phyloP scores from a whole-genome alignment of 495 filamentous ascomycete genomes.

The Antarctomyces pellizariae region DNA sequence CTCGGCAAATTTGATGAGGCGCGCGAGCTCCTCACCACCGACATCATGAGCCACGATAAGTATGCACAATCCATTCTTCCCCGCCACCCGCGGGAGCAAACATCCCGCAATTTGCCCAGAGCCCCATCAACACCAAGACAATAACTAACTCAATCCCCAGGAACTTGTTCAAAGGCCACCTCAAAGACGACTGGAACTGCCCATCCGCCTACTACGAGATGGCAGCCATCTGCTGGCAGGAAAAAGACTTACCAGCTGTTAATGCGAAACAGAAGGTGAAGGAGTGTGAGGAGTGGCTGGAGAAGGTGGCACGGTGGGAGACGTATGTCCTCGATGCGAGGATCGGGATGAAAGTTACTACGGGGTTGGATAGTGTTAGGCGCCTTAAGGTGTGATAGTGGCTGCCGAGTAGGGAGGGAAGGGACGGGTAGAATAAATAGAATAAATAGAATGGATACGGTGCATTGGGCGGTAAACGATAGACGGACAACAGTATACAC shows the following conservation, averaged over 20 bases:
- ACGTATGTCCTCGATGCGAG: slow-evolving; percentile 68
- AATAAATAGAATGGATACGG: no score
- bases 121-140: background rate
- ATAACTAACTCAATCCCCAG: background rate
- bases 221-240: slow-evolving; percentile 60
- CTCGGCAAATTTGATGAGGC: slow-evolving; percentile 37
- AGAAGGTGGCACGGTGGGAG: slow-evolving; percentile 68
- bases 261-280: slow-evolving; percentile 19
- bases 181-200: slow-evolving; percentile 60
- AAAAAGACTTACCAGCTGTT: slow-evolving; percentile 13
- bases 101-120: no score
- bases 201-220: slow-evolving; percentile 78
- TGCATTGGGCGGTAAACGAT: no score
- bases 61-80: no score
- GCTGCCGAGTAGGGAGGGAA: no score
- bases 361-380: slow-evolving; percentile 51
- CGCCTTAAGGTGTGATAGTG: slow-evolving; percentile 41
- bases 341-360: slow-evolving; percentile 65
- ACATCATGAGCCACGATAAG: slow-evolving; percentile 38
- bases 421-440: no score
- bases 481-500: no score
- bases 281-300: slow-evolving; percentile 48
- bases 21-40: slow-evolving; percentile 30
- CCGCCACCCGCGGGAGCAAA: no score
- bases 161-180: slow-evolving; percentile 56